Conservation (phyloP, 208 protist species). For the Acanthamoeba lenticulata region DNA sequence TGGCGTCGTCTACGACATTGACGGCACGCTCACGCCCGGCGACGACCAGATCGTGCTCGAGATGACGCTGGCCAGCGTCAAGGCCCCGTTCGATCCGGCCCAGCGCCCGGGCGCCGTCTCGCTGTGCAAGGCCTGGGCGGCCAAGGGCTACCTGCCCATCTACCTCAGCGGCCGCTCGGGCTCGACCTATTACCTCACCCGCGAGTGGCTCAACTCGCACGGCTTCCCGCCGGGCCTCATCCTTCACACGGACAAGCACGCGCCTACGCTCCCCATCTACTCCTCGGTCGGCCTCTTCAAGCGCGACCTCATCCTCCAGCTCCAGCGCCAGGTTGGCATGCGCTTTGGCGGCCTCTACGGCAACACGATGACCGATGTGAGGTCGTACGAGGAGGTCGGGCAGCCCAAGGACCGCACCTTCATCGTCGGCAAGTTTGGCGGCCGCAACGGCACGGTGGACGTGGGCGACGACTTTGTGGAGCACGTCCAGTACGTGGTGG, state of each 20-base stretch:
- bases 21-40: constrained; percentile 71
- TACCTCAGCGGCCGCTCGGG: constrained; percentile 68
- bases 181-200: constrained; percentile 72
- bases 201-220: constrained; percentile 65
- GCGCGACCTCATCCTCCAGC: constrained; percentile 13
- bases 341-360: constrained; percentile 47
- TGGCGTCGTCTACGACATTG: constrained; percentile 70
- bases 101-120: constrained; percentile 63
- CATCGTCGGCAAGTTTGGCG: constrained; percentile 60
- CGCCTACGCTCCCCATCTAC: constrained; percentile 68
- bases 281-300: constrained; percentile 70
- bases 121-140: constrained; percentile 18
- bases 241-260: constrained; percentile 63
- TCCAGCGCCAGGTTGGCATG: constrained; percentile 6
- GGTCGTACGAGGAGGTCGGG: constrained; percentile 44
- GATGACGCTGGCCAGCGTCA: constrained; percentile 36
- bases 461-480: constrained; percentile 47
- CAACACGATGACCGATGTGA: constrained; percentile 68
- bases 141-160: constrained; percentile 73
- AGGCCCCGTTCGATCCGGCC: constrained; percentile 50
- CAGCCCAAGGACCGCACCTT: constrained; percentile 57
- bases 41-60: constrained; percentile 69
- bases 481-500: constrained; percentile 59
- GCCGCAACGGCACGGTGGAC: constrained; percentile 31
- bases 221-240: constrained; percentile 70